Evolutionary conservation across 805 yeast genomes (phyloP).

Genomic region (Yarrowia sp.): DNA sequence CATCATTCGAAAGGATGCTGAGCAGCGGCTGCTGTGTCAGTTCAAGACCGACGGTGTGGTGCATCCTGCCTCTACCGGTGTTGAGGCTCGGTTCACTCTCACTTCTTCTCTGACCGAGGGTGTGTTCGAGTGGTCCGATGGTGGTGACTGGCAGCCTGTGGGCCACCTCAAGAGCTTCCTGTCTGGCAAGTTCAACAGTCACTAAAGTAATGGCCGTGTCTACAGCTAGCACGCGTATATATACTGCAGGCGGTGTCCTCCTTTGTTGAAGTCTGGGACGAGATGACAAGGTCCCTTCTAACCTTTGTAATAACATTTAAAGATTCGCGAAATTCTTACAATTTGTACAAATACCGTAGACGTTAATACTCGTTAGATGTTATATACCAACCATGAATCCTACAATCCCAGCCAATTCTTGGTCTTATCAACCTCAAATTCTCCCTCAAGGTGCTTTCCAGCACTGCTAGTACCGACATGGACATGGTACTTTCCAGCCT

Average conservation of each 20-base stretch:
- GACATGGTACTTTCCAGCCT: neutral
- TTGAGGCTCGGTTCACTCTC: slow-evolving; percentile 48
- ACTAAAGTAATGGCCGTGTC: slow-evolving; percentile 11
- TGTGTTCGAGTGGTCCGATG: slow-evolving; percentile 23
- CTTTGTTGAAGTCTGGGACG: neutral
- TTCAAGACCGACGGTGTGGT: slow-evolving; percentile 73
- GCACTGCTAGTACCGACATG: neutral
- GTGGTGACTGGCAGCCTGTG: slow-evolving; percentile 28
- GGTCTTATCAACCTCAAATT: neutral
- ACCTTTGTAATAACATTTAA: slow-evolving; percentile 8
- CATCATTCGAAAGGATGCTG: slow-evolving; percentile 42
- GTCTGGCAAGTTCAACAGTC: slow-evolving; percentile 18
- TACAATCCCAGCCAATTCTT: neutral
- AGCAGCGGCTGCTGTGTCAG: slow-evolving; percentile 78
- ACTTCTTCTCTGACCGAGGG: slow-evolving; percentile 17
- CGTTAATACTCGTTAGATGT: too few relatives aligned
- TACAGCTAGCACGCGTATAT: slow-evolving; percentile 7
- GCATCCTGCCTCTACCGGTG: slow-evolving; percentile 69
- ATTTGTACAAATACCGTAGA: too few relatives aligned
- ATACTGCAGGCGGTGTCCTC: slow-evolving; percentile 4
- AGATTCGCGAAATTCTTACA: neutral
- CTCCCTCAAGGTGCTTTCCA: neutral
- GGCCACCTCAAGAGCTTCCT: slow-evolving; percentile 22
- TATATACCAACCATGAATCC: too few relatives aligned
- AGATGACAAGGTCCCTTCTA: neutral